phyloP scores from a whole-genome alignment of 768 basidiomycete species.

The Mycena vulgaris region DNA sequence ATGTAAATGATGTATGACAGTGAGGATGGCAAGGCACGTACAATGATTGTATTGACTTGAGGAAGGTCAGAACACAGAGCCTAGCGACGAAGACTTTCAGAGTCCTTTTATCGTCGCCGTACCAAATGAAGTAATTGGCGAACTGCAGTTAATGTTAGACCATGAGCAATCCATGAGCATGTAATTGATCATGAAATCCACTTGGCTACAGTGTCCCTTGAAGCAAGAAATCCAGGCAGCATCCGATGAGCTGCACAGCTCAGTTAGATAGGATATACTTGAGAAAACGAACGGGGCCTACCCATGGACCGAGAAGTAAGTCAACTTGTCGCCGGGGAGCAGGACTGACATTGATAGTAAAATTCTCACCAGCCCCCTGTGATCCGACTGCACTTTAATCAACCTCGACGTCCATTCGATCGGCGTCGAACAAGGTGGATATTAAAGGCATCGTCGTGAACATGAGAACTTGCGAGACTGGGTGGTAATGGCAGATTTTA shows the following conservation, averaged over 20 bases:
- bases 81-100: slow-evolving; percentile 42
- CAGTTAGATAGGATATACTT: too few species aligned
- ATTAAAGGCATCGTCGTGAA: too few species aligned
- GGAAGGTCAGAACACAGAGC: slow-evolving; percentile 43
- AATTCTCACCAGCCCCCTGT: too few species aligned
- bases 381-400: too few species aligned
- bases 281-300: too few species aligned
- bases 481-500: too few species aligned
- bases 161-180: neutral
- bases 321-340: slow-evolving; percentile 39
- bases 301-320: slow-evolving; percentile 52
- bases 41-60: slow-evolving; percentile 51
- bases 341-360: too few species aligned
- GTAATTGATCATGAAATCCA: too few species aligned
- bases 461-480: too few species aligned
- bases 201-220: slow-evolving; percentile 50
- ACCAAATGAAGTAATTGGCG: slow-evolving; percentile 42
- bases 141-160: slow-evolving; percentile 30
- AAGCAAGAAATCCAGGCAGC: slow-evolving; percentile 45
- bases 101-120: slow-evolving; percentile 41
- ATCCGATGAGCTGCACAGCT: slow-evolving; percentile 36
- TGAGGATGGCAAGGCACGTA: slow-evolving; percentile 28
- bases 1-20: neutral
- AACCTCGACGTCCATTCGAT: too few species aligned
- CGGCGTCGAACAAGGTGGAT: too few species aligned